phyloP scores from a whole-genome alignment of 2,329 filamentous ascomycete species.

The Gliomastix tumulicola region DNA sequence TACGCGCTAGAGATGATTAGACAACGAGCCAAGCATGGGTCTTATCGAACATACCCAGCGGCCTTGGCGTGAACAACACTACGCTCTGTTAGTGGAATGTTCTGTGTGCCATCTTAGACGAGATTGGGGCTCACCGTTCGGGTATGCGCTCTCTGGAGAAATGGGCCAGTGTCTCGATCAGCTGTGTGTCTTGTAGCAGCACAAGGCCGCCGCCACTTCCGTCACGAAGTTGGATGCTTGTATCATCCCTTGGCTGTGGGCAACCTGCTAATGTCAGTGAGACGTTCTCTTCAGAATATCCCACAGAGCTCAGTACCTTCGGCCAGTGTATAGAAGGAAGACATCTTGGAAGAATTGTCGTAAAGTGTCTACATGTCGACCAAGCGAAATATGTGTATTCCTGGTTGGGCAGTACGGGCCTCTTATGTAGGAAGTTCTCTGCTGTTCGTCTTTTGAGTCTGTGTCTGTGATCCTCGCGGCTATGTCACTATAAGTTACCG shows the following conservation, averaged over 20 bases:
- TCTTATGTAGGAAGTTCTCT: background rate
- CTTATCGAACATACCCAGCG: constrained; percentile 13
- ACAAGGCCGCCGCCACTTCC: constrained; percentile 36
- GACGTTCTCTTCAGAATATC: constrained; percentile 3
- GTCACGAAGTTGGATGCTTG: constrained; percentile 6
- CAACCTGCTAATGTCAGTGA: constrained; percentile 2
- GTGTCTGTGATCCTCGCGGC: background rate
- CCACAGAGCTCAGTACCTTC: constrained; percentile 12
- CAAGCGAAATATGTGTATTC: too few relatives aligned
- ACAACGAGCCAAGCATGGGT: background rate
- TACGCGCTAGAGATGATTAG: constrained; percentile 23
- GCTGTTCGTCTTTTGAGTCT: background rate
- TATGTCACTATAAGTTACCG: background rate
- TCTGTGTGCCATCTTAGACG: background rate
- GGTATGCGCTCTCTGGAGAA: constrained; percentile 48
- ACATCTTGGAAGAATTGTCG: constrained; percentile 2
- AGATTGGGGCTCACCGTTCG: constrained; percentile 22
- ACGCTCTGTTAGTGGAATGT: background rate
- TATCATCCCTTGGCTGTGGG: constrained; percentile 4
- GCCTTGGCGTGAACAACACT: constrained; percentile 23
- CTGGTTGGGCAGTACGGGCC: background rate
- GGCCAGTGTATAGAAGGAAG: constrained; percentile 14
- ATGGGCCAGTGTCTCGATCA: constrained; percentile 48
- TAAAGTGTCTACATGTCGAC: background rate
- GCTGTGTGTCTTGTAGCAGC: constrained; percentile 50